phyloP scores from a whole-genome alignment of 2,329 filamentous ascomycete species.

The Knufia petricola region DNA sequence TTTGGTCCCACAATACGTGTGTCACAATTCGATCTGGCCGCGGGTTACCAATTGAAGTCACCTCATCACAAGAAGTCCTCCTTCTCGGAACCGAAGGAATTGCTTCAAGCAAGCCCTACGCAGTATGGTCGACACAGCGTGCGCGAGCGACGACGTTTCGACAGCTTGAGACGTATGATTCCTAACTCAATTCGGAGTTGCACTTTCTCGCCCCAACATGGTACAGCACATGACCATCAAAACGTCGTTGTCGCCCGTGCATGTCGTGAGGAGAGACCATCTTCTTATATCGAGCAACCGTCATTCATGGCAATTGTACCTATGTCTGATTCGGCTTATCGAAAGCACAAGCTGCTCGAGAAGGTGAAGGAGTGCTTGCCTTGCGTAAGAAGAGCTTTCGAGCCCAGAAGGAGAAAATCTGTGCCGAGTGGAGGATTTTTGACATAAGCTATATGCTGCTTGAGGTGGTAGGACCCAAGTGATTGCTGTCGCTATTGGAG shows the following conservation, averaged over 20 bases:
- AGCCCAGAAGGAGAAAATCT: too few species aligned
- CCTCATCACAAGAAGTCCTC: slow-evolving; percentile 13
- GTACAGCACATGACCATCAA: slow-evolving; percentile 8
- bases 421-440: too few species aligned
- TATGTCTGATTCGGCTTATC: slow-evolving; percentile 23
- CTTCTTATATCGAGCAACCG: slow-evolving; percentile 12
- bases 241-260: slow-evolving; percentile 8
- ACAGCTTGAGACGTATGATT: slow-evolving; percentile 3
- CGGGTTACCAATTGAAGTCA: slow-evolving; percentile 15
- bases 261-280: slow-evolving; percentile 12
- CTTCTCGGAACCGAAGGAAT: slow-evolving; percentile 26
- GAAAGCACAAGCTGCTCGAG: slow-evolving; percentile 19
- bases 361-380: slow-evolving; percentile 22
- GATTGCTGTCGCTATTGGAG: too few species aligned
- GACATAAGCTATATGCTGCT: too few species aligned
- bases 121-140: neutral
- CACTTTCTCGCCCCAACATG: slow-evolving; percentile 17
- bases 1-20: slow-evolving; percentile 19
- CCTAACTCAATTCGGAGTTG: slow-evolving; percentile 7
- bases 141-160: neutral
- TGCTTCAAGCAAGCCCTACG: slow-evolving; percentile 31
- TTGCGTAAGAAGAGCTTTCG: neutral
- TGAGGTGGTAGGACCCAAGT: too few species aligned
- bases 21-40: slow-evolving; percentile 20
- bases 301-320: slow-evolving; percentile 13